Evolutionary conservation across 2,329 filamentous ascomycete species (phyloP), one percentile per base, ranked within the genome.

Genomic region (Cytospora chrysosperma): DNA sequence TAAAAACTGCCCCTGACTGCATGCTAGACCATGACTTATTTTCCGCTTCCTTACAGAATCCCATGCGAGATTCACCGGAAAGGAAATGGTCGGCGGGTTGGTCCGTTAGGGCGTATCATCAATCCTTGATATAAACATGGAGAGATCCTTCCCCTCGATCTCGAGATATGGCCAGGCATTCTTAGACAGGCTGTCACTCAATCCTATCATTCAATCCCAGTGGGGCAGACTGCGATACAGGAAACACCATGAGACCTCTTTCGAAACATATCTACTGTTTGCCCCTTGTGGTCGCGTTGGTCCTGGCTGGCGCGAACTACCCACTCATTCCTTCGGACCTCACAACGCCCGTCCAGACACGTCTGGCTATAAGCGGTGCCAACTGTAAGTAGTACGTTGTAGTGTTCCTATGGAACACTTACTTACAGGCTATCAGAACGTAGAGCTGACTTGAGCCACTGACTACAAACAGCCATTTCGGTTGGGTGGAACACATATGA

Each of bases 381-480:
- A 66, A 62, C 17, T 56, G 65, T 66, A 57, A 54, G 65, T 34
- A 12, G 3, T 2, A n/a, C 4, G n/a, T 3, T 47, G 2, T 40
- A 17, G 24, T 17, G 3, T 7, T 12, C 26, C 12, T 19, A 13
- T 6, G 13, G 1, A 12, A 4, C 2, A 15, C 80, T 52, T 76
- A 80, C 63, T 61, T 81, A 12, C n/a, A 21, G 4, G 12, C 10
- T 12, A 19, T 70, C 70, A 32, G 2, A 68, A 73, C 43, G 76
- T 75, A 65, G 74, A 75, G 56, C 77, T 83, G 37, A 61, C 59
- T 55, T 27, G 7, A 13, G 2, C 9, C 8, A 80, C 80, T 12
- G 67, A 83, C 8, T 80, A 72, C 57, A 74, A 82, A 67, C 80
- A 85, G 69, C 66, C 71, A 27, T 66, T 3, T 66, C 65, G 15